A percentile compares a stretch with the other conserved stretches of the same genome.
These are phyloP conservation scores for Podosphaera fusca DNA, from an alignment of 2,329 filamentous ascomycete species.

Conservation along the genomic window DNA sequence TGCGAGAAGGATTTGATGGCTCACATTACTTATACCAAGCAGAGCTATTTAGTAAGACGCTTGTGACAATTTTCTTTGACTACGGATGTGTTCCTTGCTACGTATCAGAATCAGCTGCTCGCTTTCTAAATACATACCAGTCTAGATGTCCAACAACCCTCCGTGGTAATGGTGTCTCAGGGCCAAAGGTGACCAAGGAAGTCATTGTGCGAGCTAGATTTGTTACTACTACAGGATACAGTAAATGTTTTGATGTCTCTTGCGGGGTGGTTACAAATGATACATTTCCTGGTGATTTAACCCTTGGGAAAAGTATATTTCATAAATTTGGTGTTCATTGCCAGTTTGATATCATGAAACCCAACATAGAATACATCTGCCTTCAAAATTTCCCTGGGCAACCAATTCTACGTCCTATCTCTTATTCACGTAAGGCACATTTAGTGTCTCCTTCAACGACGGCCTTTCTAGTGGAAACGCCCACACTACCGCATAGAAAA, in stretches of 20 bases:
- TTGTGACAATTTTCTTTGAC: too few species aligned
- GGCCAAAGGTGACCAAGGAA: neutral
- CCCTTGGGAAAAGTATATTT: neutral
- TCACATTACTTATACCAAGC: too few species aligned
- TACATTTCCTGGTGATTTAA: neutral
- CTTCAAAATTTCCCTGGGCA: too few species aligned
- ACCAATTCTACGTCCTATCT: neutral
- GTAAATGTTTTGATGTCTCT: neutral
- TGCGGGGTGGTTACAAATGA: neutral
- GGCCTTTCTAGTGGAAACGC: neutral
- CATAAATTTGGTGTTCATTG: neutral
- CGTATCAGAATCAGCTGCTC: slow-evolving; percentile 2
- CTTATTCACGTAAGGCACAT: neutral
- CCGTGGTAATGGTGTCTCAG: neutral
- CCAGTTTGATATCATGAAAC: neutral
- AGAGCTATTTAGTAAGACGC: too few species aligned
- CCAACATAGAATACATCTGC: too few species aligned
- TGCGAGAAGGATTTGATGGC: too few species aligned
- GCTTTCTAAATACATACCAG: neutral
- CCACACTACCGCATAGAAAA: too few species aligned
- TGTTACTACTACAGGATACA: neutral
- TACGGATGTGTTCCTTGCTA: neutral
- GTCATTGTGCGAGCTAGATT: neutral
- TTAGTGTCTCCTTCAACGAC: too few species aligned
- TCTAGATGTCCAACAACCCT: neutral